Conservation (phyloP, 495 filamentous ascomycete genomes). For the Penicillium tannophilum region DNA sequence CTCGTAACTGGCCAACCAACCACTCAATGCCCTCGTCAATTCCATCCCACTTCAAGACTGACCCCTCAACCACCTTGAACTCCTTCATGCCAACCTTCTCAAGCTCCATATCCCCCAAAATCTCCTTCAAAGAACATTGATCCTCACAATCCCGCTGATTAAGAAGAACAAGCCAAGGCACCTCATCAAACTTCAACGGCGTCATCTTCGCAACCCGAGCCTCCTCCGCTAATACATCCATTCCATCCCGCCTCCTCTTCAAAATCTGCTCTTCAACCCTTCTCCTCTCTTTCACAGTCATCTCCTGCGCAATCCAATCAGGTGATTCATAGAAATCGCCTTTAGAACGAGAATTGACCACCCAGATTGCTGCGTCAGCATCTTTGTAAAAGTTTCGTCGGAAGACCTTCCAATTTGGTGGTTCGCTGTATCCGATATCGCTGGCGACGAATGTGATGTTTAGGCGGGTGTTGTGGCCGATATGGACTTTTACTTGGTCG, state of each 20-base stretch:
- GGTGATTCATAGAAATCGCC: neutral
- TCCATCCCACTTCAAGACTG: neutral
- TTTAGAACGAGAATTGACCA: neutral
- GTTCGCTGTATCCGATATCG: neutral
- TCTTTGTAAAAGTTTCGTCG: constrained; percentile 1
- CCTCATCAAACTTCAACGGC: neutral
- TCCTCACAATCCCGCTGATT: neutral
- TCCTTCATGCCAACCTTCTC: neutral
- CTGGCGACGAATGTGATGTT: neutral
- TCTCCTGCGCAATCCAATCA: neutral
- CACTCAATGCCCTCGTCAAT: neutral
- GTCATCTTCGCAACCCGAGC: neutral
- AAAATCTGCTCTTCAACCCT: neutral
- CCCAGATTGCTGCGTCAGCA: constrained; percentile 2
- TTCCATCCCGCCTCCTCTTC: neutral
- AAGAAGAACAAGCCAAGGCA: neutral
- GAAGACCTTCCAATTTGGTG: neutral
- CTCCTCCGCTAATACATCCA: neutral
- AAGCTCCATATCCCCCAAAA: neutral
- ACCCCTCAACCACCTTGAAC: neutral
- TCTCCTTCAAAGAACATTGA: neutral
- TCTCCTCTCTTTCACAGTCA: neutral
- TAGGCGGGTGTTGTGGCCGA: neutral
- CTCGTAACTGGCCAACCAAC: neutral
- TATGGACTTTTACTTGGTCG: neutral